These are phyloP conservation scores for Rhizoclosmatium sp. DNA, from an alignment of 192 early-diverging fungal species.

Conservation along the genomic window DNA sequence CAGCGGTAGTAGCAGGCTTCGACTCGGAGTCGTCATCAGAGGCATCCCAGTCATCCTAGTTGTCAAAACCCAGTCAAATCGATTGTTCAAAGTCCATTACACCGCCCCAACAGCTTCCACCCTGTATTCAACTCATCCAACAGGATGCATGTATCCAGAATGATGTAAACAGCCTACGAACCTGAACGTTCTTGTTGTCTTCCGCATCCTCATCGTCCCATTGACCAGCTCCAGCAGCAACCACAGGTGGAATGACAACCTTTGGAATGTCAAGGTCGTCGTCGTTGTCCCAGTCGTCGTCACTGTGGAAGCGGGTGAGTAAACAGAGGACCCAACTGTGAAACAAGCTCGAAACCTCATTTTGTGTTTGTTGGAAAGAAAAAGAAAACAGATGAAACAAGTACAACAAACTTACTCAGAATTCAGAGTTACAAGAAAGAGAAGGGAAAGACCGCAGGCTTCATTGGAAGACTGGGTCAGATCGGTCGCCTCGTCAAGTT, in stretches of 20 bases:
- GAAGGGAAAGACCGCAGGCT: too few relatives aligned
- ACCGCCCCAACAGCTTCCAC: neutral
- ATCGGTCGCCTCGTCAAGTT: too few relatives aligned
- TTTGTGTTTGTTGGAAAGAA: too few relatives aligned
- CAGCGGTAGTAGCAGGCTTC: slow-evolving; percentile 21
- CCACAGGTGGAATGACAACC: slow-evolving; percentile 14
- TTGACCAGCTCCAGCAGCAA: slow-evolving; percentile 5
- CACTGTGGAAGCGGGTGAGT: neutral
- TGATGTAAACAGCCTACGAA: neutral
- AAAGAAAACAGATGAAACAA: too few relatives aligned
- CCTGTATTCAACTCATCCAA: neutral
- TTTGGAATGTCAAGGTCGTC: slow-evolving; percentile 15
- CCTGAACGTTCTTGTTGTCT: slow-evolving; percentile 16
- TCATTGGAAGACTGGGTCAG: too few relatives aligned
- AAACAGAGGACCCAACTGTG: neutral
- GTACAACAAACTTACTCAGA: too few relatives aligned
- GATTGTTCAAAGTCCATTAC: too few relatives aligned
- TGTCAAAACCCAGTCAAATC: neutral
- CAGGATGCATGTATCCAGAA: neutral
- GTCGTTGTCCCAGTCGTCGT: slow-evolving; percentile 39
- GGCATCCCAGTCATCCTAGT: slow-evolving; percentile 47
- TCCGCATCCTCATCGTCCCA: slow-evolving; percentile 39
- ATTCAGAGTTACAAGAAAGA: too few relatives aligned
- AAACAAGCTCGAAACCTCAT: too few relatives aligned
- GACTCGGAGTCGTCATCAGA: slow-evolving; percentile 50